phyloP scores from a whole-genome alignment of 306 rosid genomes.

The Canavalia ensiformis region DNA sequence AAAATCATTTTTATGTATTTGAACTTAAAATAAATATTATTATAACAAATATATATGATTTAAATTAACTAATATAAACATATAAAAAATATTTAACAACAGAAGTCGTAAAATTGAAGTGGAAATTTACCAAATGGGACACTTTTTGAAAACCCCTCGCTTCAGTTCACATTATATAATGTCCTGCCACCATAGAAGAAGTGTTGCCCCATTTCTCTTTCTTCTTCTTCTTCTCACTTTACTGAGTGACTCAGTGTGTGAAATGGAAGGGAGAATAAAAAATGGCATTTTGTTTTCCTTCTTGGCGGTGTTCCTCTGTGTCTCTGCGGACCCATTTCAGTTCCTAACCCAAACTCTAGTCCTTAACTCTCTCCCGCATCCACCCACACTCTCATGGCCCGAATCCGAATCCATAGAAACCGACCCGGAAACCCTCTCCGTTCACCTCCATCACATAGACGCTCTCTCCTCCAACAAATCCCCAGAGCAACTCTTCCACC shows the following conservation, averaged over 20 bases:
- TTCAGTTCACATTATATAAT: neutral
- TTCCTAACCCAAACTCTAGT: slow-evolving; percentile 64
- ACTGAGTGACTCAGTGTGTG: neutral
- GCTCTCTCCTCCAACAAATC: slow-evolving; percentile 62
- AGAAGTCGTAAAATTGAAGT: neutral
- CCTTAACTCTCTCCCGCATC: slow-evolving; percentile 59
- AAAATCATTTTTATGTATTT: too few relatives aligned
- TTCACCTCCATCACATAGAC: slow-evolving; percentile 77
- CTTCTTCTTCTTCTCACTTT: neutral
- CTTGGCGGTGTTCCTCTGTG: slow-evolving; percentile 43
- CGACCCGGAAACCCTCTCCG: slow-evolving; percentile 49
- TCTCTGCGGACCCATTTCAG: slow-evolving; percentile 26
- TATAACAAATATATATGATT: too few relatives aligned
- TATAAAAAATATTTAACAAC: too few relatives aligned
- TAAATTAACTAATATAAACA: neutral
- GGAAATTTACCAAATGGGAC: neutral
- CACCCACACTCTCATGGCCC: slow-evolving; percentile 63
- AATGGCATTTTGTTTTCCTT: slow-evolving; percentile 40
- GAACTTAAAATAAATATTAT: too few relatives aligned
- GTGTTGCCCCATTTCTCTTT: neutral
- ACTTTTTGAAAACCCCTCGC: neutral
- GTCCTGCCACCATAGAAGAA: neutral
- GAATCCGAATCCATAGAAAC: slow-evolving; percentile 45
- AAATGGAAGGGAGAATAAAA: slow-evolving; percentile 57
- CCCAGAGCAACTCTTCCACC: slow-evolving; percentile 74